Base-by-base conservation (phyloP, 108 stramenopile genomes). In the Hondaea fermentalgiana region DNA sequence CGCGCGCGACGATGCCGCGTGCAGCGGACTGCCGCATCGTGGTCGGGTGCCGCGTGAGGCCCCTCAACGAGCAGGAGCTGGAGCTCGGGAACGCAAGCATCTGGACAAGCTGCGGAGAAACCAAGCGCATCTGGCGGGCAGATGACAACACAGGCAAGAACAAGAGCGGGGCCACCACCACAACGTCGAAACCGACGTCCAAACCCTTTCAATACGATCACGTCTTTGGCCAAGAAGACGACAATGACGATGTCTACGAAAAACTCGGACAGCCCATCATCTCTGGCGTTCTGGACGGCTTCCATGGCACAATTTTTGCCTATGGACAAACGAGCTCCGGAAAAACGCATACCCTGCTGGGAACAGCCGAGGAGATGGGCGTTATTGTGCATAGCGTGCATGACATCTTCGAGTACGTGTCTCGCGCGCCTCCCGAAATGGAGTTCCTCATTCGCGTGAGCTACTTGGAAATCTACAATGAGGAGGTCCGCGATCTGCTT, bases 401-500 rank as follows among this genome's bases (percentile, higher is more conserved):
- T 45, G 93, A 95, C 87, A 91, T 95, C 2, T 95, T 94, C 55
- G 93, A 93, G 35, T 59, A 88, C 60, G 92, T 95, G n/a, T 25
- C n/a, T 6, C 49, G 42, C 12, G 14, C 28, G 17, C 10, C 55
- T 21, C 57, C 92, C 45, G 91, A 89, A 87, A 90, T 87, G 89
- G 93, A 93, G 35, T 94, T 90, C 60, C 90, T 95, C 42, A 91
- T 96, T 16, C 95, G 94, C 57, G 94, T 96, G 21, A 87, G 87
- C 43, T 95, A 95, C 91, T 69, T 95, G 5, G 94, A 95, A 89
- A 93, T 94, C 44, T 95, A 95, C 88, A 94, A 95, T 69, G 94
- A 95, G 91, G 94, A 94, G 53, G 93, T 95, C 59, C 83, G 92
- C 17, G 94, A 95, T 60, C 87, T 95, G 44, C 91, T 95, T 43